A percentile compares a stretch with the other conserved stretches of the same genome.
Conservation (phyloP, 768 basidiomycete genomes). For the Mycena chlorophos region DNA sequence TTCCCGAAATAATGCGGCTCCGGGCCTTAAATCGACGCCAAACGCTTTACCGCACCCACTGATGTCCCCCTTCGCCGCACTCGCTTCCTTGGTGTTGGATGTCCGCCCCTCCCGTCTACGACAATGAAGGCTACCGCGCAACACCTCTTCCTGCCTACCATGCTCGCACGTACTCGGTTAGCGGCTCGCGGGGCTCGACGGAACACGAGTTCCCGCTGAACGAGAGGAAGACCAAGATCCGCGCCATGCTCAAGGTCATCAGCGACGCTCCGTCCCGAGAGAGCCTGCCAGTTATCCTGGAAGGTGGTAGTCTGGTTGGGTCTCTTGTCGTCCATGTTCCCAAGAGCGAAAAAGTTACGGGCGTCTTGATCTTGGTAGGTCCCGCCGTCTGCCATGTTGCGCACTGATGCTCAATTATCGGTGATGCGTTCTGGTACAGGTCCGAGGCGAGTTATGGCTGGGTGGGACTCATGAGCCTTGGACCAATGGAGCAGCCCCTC, state of each 20-base stretch:
- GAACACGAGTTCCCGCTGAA: slow-evolving; percentile 14
- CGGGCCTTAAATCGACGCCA: background rate
- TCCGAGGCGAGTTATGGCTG: background rate
- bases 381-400: background rate
- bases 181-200: slow-evolving; percentile 8
- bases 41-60: background rate
- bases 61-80: background rate
- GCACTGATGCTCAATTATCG: background rate
- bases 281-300: slow-evolving; percentile 12
- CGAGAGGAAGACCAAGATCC: slow-evolving; percentile 9
- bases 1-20: background rate
- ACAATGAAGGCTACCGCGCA: slow-evolving; percentile 1
- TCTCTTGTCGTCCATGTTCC: slow-evolving; percentile 6
- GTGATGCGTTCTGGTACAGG: background rate
- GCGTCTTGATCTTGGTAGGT: slow-evolving; percentile 10
- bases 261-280: slow-evolving; percentile 11
- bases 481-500: too few relatives aligned
- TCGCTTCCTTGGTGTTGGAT: background rate
- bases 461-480: too few relatives aligned
- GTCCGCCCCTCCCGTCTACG: slow-evolving; percentile 12
- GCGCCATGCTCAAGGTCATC: slow-evolving; percentile 7
- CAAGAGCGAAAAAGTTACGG: slow-evolving; percentile 6
- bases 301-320: slow-evolving; percentile 13
- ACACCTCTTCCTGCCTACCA: slow-evolving; percentile 13
- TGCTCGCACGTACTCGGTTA: background rate